Percentiles rank a stretch among this genome's conserved stretches.
phyloP scores from a whole-genome alignment of 2,329 filamentous ascomycete genomes.

The Arthrobotrys pseudoclavata region DNA sequence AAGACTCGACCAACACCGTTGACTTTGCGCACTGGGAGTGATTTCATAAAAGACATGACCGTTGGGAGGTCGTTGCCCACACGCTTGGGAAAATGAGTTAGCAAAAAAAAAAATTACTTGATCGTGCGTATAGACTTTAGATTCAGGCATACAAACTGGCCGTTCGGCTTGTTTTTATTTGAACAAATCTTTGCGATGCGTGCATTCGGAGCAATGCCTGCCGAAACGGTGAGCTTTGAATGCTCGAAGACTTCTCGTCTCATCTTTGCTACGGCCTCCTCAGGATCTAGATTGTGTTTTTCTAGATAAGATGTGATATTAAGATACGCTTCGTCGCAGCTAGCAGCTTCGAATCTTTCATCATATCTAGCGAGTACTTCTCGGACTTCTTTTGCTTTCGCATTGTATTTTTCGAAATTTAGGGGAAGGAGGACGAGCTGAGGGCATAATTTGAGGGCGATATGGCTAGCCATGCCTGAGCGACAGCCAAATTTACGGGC shows the following conservation, averaged over 20 bases:
- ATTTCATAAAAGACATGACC: conserved; percentile 88
- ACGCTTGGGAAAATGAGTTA: conserved; percentile 66
- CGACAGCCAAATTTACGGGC: conserved; percentile 91
- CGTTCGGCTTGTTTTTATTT: conserved; percentile 96
- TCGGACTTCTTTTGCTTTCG: conserved; percentile 89
- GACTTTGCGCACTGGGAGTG: conserved; percentile 87
- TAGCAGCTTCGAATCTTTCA: conserved; percentile 89
- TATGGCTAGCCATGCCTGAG: conserved; percentile 95
- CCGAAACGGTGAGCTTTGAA: conserved; percentile 88
- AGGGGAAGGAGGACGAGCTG: conserved; percentile 83
- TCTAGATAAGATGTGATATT: conserved; percentile 92
- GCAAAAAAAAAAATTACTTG: background rate
- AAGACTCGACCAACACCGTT: conserved; percentile 96
- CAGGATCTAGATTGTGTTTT: conserved; percentile 76
- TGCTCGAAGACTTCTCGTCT: conserved; percentile 80
- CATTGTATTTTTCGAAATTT: conserved; percentile 90
- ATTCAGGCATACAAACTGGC: conserved; percentile 75
- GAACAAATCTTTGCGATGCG: conserved; percentile 95
- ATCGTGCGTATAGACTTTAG: background rate
- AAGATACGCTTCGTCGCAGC: conserved; percentile 95
- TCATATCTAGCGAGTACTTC: conserved; percentile 89
- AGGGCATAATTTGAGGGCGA: conserved; percentile 89
- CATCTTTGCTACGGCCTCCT: conserved; percentile 82
- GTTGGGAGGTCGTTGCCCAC: conserved; percentile 65
- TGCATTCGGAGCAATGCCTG: conserved; percentile 92